A percentile compares a stretch with the other conserved stretches of the same genome.
These are phyloP conservation scores for Beta vulgaris DNA, from an alignment of 148 eudicot genomes.

Conservation along the genomic window DNA sequence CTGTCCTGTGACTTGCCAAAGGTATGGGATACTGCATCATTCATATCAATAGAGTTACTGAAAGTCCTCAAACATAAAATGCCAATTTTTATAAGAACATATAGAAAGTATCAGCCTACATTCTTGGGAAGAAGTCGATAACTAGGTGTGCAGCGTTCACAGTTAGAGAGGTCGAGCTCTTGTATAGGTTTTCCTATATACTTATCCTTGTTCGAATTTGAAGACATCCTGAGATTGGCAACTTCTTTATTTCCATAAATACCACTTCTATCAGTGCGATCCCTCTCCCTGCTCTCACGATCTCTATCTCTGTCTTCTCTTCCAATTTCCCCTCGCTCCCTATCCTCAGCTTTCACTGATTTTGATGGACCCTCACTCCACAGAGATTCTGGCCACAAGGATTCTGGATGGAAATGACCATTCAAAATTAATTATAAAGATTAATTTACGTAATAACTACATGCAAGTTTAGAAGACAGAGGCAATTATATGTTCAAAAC, in stretches of 20 bases:
- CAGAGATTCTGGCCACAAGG: constrained; percentile 59
- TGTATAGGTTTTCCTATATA: constrained; percentile 68
- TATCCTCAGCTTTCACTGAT: constrained; percentile 58
- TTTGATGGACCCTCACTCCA: constrained; percentile 67
- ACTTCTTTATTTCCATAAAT: constrained; percentile 46
- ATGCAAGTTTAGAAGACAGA: background rate
- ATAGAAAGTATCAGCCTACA: constrained; percentile 38
- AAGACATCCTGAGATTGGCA: constrained; percentile 48
- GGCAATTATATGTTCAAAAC: background rate
- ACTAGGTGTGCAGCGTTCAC: constrained; percentile 93
- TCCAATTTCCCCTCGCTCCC: constrained; percentile 61
- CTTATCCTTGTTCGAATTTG: constrained; percentile 45
- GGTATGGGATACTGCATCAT: constrained; percentile 82
- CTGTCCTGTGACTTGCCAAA: constrained; percentile 83
- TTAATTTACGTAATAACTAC: background rate
- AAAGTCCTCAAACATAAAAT: constrained; percentile 5
- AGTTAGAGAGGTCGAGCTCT: constrained; percentile 89
- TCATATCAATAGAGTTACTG: constrained; percentile 12
- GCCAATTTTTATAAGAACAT: background rate
- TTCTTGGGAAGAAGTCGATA: constrained; percentile 96
- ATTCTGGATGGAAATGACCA: constrained; percentile 24
- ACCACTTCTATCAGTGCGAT: constrained; percentile 49
- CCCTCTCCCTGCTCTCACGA: constrained; percentile 56
- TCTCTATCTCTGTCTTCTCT: constrained; percentile 53
- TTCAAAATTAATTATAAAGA: background rate